Conservation (phyloP, 1,139 yeast genomes). For the Waltiozyma sp. region DNA sequence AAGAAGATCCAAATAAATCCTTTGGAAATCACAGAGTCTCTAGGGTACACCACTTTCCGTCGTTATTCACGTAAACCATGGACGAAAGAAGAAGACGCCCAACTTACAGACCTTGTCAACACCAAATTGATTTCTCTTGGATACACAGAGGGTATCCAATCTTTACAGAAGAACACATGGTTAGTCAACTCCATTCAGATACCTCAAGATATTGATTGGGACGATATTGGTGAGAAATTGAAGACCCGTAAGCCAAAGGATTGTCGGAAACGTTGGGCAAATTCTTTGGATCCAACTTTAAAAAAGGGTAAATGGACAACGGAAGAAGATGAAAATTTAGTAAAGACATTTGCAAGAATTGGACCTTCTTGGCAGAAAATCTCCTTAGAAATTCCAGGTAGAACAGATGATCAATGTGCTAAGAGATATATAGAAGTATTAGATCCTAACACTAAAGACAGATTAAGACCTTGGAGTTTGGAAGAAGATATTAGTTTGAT, state of each 20-base stretch:
- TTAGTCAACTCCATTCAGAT: constrained; percentile 18
- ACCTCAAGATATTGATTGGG: constrained; percentile 51
- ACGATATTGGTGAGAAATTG: constrained; percentile 38
- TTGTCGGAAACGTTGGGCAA: constrained; percentile 65
- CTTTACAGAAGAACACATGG: constrained; percentile 20
- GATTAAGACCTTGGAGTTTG: constrained; percentile 69
- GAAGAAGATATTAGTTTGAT: constrained; percentile 69
- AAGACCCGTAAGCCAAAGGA: constrained; percentile 52
- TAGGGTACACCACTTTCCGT: constrained; percentile 68
- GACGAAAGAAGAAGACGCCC: constrained; percentile 53
- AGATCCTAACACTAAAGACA: constrained; percentile 68
- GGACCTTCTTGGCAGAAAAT: constrained; percentile 88
- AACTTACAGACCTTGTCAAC: constrained; percentile 30
- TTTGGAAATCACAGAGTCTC: constrained; percentile 54
- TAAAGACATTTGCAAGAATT: constrained; percentile 50
- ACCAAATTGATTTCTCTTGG: constrained; percentile 22
- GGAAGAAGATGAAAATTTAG: constrained; percentile 63
- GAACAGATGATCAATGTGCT: constrained; percentile 94
- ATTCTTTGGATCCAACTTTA: constrained; percentile 72
- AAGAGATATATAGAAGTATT: constrained; percentile 83
- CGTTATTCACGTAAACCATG: constrained; percentile 55
- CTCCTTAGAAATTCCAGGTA: constrained; percentile 61
- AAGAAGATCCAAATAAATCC: constrained; percentile 41
- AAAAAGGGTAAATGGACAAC: constrained; percentile 83
- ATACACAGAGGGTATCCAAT: constrained; percentile 21